Conservation (phyloP, 495 filamentous ascomycete species). For the Penicillium waksmanii region DNA sequence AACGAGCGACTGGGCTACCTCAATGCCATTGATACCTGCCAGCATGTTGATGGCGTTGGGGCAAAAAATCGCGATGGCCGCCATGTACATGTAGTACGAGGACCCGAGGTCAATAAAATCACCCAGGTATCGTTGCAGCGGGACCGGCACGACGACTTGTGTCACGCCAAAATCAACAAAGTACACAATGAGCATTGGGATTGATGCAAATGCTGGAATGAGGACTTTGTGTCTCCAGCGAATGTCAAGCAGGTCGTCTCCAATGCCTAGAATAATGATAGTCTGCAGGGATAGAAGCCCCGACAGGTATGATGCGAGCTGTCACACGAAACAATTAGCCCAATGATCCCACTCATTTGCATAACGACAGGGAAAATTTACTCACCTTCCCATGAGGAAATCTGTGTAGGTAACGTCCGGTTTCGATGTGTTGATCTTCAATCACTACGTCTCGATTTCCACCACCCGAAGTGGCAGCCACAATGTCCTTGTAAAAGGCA, state of each 20-base stretch:
- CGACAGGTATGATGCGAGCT: slow-evolving; percentile 95
- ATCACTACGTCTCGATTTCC: slow-evolving; percentile 86
- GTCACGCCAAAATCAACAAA: slow-evolving; percentile 98
- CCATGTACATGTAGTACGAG: slow-evolving; percentile 97
- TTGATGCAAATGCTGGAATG: slow-evolving; percentile 91
- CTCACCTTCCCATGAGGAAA: slow-evolving; percentile 92
- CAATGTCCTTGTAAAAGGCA: slow-evolving; percentile 97
- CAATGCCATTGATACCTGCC: slow-evolving; percentile 95
- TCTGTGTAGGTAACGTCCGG: slow-evolving; percentile 78
- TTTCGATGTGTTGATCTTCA: slow-evolving; percentile 66
- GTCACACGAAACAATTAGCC: slow-evolving; percentile 4
- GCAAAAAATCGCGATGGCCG: slow-evolving; percentile 89
- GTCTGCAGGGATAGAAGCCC: slow-evolving; percentile 89
- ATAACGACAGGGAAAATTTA: background rate
- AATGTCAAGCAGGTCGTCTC: slow-evolving; percentile 97
- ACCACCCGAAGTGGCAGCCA: slow-evolving; percentile 91
- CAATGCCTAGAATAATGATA: slow-evolving; percentile 87
- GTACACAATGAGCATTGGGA: slow-evolving; percentile 95
- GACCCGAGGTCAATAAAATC: slow-evolving; percentile 81
- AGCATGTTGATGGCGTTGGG: slow-evolving; percentile 99
- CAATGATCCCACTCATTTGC: background rate
- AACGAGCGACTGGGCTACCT: slow-evolving; percentile 90
- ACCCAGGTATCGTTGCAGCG: slow-evolving; percentile 81
- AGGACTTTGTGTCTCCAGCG: slow-evolving; percentile 98
- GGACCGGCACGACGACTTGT: slow-evolving; percentile 84